Evolutionary conservation across 345 rosid genomes (phyloP).

Genomic region (Cardamine resedifolia): DNA sequence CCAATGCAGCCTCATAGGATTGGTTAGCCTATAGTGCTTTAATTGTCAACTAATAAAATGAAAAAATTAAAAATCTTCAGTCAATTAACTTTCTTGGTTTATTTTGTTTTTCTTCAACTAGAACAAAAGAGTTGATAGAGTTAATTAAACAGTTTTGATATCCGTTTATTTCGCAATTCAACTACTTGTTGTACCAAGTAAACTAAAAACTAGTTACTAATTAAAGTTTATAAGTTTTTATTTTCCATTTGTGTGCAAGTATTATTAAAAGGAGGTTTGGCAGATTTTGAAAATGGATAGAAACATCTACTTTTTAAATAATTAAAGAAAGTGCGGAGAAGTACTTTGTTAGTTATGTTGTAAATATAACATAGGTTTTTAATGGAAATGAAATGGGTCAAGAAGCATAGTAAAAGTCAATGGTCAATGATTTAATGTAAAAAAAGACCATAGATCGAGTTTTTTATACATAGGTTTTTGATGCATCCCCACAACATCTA

Average conservation of each 20-base stretch:
- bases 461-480: background rate
- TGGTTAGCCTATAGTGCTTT: slow-evolving; percentile 5
- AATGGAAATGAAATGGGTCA: background rate
- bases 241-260: background rate
- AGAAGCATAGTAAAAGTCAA: slow-evolving; percentile 23
- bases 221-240: background rate
- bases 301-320: background rate
- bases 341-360: slow-evolving; percentile 1
- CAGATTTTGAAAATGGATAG: background rate
- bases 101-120: background rate
- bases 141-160: background rate
- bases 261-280: slow-evolving; percentile 2
- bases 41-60: background rate
- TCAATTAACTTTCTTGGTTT: background rate
- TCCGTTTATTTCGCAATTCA: background rate
- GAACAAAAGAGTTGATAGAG: background rate
- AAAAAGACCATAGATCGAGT: background rate
- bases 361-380: too few species aligned
- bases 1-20: background rate
- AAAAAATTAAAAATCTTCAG: background rate
- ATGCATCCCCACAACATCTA: slow-evolving; percentile 12
- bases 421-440: slow-evolving; percentile 21
- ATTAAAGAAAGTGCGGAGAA: background rate
- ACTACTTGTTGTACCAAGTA: background rate
- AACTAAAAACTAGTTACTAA: background rate